A percentile compares a stretch with the other conserved stretches of the same genome.
Conservation (phyloP, 1,139 yeast species). For the Taphrina confusa region DNA sequence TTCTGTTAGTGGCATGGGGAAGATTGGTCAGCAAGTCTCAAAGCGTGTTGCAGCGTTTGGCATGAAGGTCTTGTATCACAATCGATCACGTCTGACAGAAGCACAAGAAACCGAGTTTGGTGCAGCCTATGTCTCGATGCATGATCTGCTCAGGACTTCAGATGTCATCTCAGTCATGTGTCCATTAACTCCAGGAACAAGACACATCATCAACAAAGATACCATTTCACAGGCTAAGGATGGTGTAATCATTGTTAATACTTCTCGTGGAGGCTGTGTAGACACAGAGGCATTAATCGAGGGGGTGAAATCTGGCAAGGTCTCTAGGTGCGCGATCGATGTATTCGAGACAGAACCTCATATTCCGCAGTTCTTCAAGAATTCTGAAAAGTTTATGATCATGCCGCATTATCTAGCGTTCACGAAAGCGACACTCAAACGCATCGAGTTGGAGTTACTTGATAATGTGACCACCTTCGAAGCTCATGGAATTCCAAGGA, state of each 20-base stretch:
- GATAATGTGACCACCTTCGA: constrained; percentile 45
- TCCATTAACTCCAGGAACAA: constrained; percentile 62
- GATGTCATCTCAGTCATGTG: constrained; percentile 65
- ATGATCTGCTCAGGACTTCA: constrained; percentile 55
- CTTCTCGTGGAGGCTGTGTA: constrained; percentile 73
- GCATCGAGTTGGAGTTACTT: constrained; percentile 60
- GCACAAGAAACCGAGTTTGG: constrained; percentile 56
- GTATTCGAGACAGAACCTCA: constrained; percentile 78
- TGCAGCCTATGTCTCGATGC: constrained; percentile 55
- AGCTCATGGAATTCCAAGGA: neutral
- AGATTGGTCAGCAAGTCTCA: constrained; percentile 70
- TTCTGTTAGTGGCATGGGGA: constrained; percentile 66
- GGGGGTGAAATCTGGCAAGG: constrained; percentile 63
- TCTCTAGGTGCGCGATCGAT: constrained; percentile 72
- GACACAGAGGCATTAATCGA: constrained; percentile 61
- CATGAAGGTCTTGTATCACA: constrained; percentile 62
- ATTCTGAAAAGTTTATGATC: constrained; percentile 53
- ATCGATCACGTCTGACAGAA: constrained; percentile 56
- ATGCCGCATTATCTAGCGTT: constrained; percentile 82
- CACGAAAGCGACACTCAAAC: constrained; percentile 57
- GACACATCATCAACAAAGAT: constrained; percentile 58
- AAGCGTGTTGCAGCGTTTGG: constrained; percentile 66
- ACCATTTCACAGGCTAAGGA: constrained; percentile 61
- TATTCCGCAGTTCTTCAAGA: constrained; percentile 47
- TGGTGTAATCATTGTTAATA: constrained; percentile 65